These are phyloP conservation scores for Parafenestella ontariensis DNA, from an alignment of 2,329 filamentous ascomycete genomes.

Conservation along the genomic window DNA sequence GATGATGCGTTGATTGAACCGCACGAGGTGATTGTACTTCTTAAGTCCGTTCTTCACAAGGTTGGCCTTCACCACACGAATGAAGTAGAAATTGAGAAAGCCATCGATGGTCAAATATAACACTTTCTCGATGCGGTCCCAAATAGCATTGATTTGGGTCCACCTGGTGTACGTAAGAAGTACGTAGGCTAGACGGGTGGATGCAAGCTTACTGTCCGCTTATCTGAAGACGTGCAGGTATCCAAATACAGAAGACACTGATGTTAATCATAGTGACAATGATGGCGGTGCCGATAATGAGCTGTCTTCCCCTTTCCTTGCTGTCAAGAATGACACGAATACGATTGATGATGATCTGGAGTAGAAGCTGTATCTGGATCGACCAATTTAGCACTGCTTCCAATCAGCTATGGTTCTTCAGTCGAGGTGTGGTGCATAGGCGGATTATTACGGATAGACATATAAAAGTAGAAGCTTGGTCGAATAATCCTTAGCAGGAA, in stretches of 20 bases:
- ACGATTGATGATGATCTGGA: conserved; percentile 41
- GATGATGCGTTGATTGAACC: conserved; percentile 37
- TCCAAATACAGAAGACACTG: conserved; percentile 39
- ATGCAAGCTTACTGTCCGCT: conserved; percentile 14
- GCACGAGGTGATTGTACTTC: conserved; percentile 36
- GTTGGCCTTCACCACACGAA: conserved; percentile 31
- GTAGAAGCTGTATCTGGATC: conserved; percentile 38
- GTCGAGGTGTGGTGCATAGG: too few species aligned
- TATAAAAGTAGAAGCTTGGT: conserved; percentile 44
- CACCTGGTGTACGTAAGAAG: conserved; percentile 14
- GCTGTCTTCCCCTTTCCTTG: conserved; percentile 14
- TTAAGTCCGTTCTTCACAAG: conserved; percentile 33
- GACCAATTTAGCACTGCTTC: conserved; percentile 29
- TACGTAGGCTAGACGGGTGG: not conserved
- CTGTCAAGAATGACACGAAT: conserved; percentile 34
- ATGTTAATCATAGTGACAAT: conserved; percentile 37
- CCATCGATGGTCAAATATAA: conserved; percentile 32
- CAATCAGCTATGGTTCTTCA: conserved; percentile 8
- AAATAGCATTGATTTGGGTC: conserved; percentile 33
- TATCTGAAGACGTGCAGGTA: conserved; percentile 36
- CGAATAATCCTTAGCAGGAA: conserved; percentile 38
- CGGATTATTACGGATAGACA: conserved; percentile 29
- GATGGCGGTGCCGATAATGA: conserved; percentile 23
- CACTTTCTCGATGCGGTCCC: conserved; percentile 37
- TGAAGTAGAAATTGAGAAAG: conserved; percentile 36